These are phyloP conservation scores for Hylodesmum podocarpum DNA, from an alignment of 306 rosid genomes.

Conservation along the genomic window DNA sequence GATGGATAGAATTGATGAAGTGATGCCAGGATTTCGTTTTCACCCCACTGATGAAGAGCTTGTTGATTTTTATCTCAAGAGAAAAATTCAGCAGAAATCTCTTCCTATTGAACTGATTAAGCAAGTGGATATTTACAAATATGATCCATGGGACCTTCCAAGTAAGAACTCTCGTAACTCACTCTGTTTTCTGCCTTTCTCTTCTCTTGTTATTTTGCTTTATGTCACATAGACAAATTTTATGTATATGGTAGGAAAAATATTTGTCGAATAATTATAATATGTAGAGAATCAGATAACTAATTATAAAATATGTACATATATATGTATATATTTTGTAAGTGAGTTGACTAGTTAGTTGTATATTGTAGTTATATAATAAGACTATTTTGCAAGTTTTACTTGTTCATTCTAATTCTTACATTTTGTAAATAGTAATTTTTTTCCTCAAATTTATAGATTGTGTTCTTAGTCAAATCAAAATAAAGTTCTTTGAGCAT, in stretches of 20 bases:
- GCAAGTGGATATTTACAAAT: conserved; percentile 78
- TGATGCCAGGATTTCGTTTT: conserved; percentile 80
- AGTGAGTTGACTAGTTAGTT: too few relatives aligned
- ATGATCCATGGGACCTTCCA: conserved; percentile 94
- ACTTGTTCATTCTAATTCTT: not conserved
- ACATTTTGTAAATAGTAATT: too few relatives aligned
- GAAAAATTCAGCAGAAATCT: conserved; percentile 58
- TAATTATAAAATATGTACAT: too few relatives aligned
- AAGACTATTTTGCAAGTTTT: not conserved
- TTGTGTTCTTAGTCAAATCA: not conserved
- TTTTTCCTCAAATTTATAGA: not conserved
- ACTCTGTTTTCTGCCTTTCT: not conserved
- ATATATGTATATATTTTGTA: too few relatives aligned
- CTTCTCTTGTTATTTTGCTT: not conserved
- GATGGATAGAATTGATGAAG: conserved; percentile 58
- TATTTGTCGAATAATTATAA: too few relatives aligned
- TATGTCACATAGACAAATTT: not conserved
- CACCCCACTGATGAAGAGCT: conserved; percentile 90
- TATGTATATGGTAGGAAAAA: not conserved
- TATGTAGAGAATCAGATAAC: too few relatives aligned
- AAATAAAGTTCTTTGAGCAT: too few relatives aligned
- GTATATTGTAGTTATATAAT: too few relatives aligned
- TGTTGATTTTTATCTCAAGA: conserved; percentile 70
- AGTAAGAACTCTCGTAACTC: conserved; percentile 46
- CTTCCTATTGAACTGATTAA: conserved; percentile 74